A percentile compares a stretch with the other conserved stretches of the same genome.
Conservation (phyloP, 2,329 filamentous ascomycete genomes). For the Acarospora socialis region DNA sequence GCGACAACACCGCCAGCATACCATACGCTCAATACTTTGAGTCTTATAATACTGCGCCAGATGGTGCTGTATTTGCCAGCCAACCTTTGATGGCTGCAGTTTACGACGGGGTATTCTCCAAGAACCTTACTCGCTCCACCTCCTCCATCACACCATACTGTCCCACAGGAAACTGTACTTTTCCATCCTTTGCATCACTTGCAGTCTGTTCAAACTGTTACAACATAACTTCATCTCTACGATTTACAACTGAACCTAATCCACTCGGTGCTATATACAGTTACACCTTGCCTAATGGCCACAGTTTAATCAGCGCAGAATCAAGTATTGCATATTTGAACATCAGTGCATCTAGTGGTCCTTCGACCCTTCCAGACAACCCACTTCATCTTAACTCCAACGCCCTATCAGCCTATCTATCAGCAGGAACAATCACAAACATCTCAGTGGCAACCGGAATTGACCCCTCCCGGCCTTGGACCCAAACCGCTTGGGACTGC, state of each 20-base stretch:
- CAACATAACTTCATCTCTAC: conserved; percentile 1
- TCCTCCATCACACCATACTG: conserved; percentile 3
- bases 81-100: not conserved
- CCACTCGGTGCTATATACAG: too few species aligned
- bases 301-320: not conserved
- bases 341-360: not conserved
- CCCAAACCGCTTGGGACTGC: too few species aligned
- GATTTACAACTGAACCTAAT: not conserved
- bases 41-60: not conserved
- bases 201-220: conserved; percentile 4
- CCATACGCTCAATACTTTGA: conserved; percentile 3
- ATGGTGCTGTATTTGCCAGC: not conserved
- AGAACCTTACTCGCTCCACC: not conserved
- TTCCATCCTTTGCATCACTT: conserved; percentile 2
- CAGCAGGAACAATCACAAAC: too few species aligned
- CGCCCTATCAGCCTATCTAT: not conserved
- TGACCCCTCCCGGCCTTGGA: too few species aligned
- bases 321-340: not conserved
- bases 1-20: not conserved
- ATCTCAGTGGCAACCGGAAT: too few species aligned
- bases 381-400: not conserved
- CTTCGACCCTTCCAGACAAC: not conserved
- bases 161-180: conserved; percentile 5
- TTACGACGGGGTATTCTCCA: conserved; percentile 1
- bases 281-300: not conserved